Base-by-base conservation (phyloP, 768 basidiomycete genomes). In the Trametes punicea region DNA sequence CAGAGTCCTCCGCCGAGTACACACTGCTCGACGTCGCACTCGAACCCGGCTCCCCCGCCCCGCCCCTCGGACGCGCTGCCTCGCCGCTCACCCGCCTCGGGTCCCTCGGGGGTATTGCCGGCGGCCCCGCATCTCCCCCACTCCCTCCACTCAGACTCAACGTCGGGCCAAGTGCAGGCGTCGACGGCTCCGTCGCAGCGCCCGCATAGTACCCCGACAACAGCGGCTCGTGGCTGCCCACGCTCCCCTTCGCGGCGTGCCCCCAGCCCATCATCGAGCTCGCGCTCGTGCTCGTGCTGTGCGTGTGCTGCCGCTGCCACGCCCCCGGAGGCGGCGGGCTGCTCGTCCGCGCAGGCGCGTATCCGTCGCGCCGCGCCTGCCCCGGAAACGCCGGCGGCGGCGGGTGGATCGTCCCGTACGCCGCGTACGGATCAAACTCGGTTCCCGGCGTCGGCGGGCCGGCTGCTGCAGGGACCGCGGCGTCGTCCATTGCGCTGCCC, bases 211-310 rank as follows among this genome's bases (percentile, higher is more conserved):
- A 59, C 3, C 53, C 56, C 7, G 79, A 76, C 44, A 87, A 70
- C 20, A 87, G 71, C 25, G 83, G 83, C 60, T 87, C 85, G 52
- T 77, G 77, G 69, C 84, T 87, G 13, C 78, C 81, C 2, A 73
- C 75, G 57, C 81, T 81, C 41, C 79, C 73, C 57, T 78, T 77
- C 40, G 76, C 71, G 25, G 74, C 73, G 65, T 83, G 76, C 23
- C 73, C 73, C 64, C 42, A 51, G 7, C 61, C 61, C 55, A 58
- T n/a, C n/a, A n/a, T 69, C 64, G 42, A 63, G 42, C 61, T 64
- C 47, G 56, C 44, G 62, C 65, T 65, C 4, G 63, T 46, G 55
- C 64, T 65, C 18, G 60, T 66, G 26, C 71, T 68, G 41, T 65
- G 61, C 25, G 68, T 60, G 27, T 61, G 53, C 36, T 49, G 60